These are phyloP conservation scores for Elsinoe australis DNA, from an alignment of 2,329 filamentous ascomycete species.

Conservation along the genomic window DNA sequence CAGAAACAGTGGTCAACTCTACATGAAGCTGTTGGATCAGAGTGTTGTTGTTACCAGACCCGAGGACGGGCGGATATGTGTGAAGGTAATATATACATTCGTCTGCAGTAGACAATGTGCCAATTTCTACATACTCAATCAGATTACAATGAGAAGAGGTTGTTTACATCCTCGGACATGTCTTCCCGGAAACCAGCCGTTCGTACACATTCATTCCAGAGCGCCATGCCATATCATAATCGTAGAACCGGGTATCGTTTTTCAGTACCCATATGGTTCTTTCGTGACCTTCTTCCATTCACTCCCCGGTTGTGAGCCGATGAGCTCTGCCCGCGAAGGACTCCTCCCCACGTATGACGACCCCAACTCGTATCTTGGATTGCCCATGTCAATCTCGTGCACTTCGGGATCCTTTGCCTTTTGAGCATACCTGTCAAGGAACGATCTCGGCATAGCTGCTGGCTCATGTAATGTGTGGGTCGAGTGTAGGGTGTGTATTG, in stretches of 20 bases:
- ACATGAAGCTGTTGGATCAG: too few species aligned
- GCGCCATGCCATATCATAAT: slow-evolving; percentile 3
- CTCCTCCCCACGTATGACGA: slow-evolving; percentile 1
- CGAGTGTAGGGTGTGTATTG: slow-evolving; percentile 17
- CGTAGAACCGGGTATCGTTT: background rate
- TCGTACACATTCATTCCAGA: slow-evolving; percentile 14
- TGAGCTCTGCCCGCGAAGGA: slow-evolving; percentile 10
- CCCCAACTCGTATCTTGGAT: slow-evolving; percentile 19
- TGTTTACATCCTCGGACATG: slow-evolving; percentile 9
- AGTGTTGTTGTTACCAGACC: too few species aligned
- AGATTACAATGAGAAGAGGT: background rate
- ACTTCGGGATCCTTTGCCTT: slow-evolving; percentile 17
- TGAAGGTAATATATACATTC: slow-evolving; percentile 9
- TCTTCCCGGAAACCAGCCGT: slow-evolving; percentile 9
- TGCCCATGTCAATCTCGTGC: slow-evolving; percentile 16
- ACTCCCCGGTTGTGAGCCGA: slow-evolving; percentile 11
- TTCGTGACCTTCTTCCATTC: slow-evolving; percentile 3
- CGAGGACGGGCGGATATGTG: too few species aligned
- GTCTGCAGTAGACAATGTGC: slow-evolving; percentile 4
- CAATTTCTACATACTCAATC: background rate
- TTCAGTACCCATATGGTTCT: slow-evolving; percentile 13
- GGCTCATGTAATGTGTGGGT: slow-evolving; percentile 16
- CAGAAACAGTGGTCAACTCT: too few species aligned
- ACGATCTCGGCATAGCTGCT: slow-evolving; percentile 19
- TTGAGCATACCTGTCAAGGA: slow-evolving; percentile 22